Percentiles rank a stretch among this genome's conserved stretches.
phyloP scores from a whole-genome alignment of 352 stramenopile genomes.

The Phytophthora citricola region DNA sequence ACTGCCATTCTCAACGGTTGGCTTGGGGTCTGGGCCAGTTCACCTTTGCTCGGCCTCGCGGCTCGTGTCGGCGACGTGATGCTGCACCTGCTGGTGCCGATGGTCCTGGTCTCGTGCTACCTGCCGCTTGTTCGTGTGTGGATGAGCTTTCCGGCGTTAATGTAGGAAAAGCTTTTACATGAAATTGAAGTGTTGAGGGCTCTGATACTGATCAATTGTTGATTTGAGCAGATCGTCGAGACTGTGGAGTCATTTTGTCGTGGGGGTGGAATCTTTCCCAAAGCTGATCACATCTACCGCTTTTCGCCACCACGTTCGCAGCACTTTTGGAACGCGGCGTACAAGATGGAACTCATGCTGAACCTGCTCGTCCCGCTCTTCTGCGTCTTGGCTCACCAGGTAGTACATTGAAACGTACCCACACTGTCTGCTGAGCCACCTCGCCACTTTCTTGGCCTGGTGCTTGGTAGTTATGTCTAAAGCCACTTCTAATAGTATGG shows the following conservation, averaged over 20 bases:
- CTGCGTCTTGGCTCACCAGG: slow-evolving; percentile 82
- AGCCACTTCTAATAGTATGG: slow-evolving; percentile 26
- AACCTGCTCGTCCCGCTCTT: slow-evolving; percentile 82
- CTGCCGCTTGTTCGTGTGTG: slow-evolving; percentile 77
- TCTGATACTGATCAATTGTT: slow-evolving; percentile 6
- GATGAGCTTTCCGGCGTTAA: slow-evolving; percentile 80
- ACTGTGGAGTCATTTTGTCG: slow-evolving; percentile 79
- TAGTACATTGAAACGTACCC: slow-evolving; percentile 37
- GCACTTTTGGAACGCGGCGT: slow-evolving; percentile 83
- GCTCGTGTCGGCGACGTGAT: slow-evolving; percentile 68
- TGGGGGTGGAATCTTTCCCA: slow-evolving; percentile 73
- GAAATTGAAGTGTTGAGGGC: not conserved
- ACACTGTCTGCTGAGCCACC: not conserved
- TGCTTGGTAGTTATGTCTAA: slow-evolving; percentile 9
- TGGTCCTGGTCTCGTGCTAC: slow-evolving; percentile 81
- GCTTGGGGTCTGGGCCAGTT: slow-evolving; percentile 80
- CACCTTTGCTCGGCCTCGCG: slow-evolving; percentile 61
- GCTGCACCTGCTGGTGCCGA: slow-evolving; percentile 73
- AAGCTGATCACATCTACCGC: slow-evolving; percentile 80
- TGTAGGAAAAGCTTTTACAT: slow-evolving; percentile 43
- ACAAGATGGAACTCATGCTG: slow-evolving; percentile 83
- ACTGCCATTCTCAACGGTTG: slow-evolving; percentile 75
- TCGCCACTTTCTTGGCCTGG: slow-evolving; percentile 4
- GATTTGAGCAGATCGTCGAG: slow-evolving; percentile 58
- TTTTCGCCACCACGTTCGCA: slow-evolving; percentile 74